Evolutionary conservation across 2,329 filamentous ascomycete species (phyloP).

Genomic region (Tolypocladium guangdongense): DNA sequence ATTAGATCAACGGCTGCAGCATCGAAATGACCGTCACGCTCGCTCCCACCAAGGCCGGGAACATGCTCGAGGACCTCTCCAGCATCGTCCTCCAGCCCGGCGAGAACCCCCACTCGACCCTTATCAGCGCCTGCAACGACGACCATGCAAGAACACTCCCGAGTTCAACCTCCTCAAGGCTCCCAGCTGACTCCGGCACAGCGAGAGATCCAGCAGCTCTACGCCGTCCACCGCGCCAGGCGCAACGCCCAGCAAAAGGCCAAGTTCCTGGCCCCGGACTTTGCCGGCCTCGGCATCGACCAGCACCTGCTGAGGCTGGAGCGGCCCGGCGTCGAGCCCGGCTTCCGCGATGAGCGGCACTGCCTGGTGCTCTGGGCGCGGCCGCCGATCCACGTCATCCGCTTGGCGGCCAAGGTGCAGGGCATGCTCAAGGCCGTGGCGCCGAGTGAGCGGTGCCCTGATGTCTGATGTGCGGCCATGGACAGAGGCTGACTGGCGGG

Average conservation of each 20-base stretch:
- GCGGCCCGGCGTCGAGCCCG: conserved; percentile 50
- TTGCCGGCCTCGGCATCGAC: conserved; percentile 64
- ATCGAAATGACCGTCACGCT: neutral
- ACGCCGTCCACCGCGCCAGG: conserved; percentile 60
- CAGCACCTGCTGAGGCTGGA: conserved; percentile 62
- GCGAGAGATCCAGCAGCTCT: conserved; percentile 59
- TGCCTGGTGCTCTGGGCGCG: conserved; percentile 85
- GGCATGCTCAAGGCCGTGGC: conserved; percentile 49
- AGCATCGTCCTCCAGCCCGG: conserved; percentile 37
- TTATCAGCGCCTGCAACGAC: conserved; percentile 57
- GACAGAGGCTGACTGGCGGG: neutral
- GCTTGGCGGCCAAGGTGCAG: conserved; percentile 60
- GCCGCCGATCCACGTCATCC: conserved; percentile 60
- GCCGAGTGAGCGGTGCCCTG: conserved; percentile 46
- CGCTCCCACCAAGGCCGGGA: conserved; percentile 25
- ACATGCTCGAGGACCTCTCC: conserved; percentile 44
- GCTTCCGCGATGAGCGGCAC: conserved; percentile 64
- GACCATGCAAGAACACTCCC: conserved; percentile 44
- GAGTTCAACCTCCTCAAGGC: too few relatives aligned
- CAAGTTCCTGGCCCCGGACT: conserved; percentile 59
- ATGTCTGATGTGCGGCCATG: too few relatives aligned
- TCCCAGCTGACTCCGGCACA: conserved; percentile 17
- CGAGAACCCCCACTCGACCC: conserved; percentile 65
- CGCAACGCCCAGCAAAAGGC: conserved; percentile 67
- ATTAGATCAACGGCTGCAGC: neutral